phyloP scores from a whole-genome alignment of 1,284 basidiomycete genomes.

The Cutaneotrichosporon dermatis region DNA sequence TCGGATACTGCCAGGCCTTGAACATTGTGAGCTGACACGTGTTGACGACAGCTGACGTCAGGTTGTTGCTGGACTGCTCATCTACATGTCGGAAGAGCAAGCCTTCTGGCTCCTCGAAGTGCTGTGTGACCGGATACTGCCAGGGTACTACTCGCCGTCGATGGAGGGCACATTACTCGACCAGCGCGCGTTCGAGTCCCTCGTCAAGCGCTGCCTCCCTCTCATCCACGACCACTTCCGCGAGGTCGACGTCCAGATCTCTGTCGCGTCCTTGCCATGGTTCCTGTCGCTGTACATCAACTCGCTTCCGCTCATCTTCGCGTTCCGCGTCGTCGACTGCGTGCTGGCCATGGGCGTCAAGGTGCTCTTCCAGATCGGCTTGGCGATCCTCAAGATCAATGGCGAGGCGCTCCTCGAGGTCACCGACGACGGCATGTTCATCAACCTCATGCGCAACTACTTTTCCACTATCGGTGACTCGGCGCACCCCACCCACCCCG shows the following conservation, averaged over 20 bases:
- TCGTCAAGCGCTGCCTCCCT: constrained; percentile 85
- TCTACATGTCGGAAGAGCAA: constrained; percentile 99
- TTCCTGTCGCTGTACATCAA: constrained; percentile 95
- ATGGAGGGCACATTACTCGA: constrained; percentile 99
- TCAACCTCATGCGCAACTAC: constrained; percentile 91
- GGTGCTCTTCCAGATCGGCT: constrained; percentile 79
- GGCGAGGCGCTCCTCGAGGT: constrained; percentile 90
- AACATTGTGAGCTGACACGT: constrained; percentile 64
- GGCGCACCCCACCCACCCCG: constrained; percentile 82
- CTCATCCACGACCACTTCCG: constrained; percentile 93
- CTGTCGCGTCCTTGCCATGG: constrained; percentile 96
- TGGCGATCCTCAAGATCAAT: constrained; percentile 95
- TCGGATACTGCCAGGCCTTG: constrained; percentile 75
- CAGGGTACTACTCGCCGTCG: constrained; percentile 97
- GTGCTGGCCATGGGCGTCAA: constrained; percentile 99
- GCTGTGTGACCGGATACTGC: constrained; percentile 87
- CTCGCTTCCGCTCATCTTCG: constrained; percentile 98
- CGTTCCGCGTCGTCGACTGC: constrained; percentile 97
- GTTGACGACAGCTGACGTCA: not conserved
- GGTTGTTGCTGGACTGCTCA: constrained; percentile 40
- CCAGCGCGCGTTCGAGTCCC: constrained; percentile 93
- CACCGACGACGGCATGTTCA: constrained; percentile 95
- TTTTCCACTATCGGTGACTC: constrained; percentile 91
- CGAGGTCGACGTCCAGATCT: constrained; percentile 89
- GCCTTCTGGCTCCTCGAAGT: constrained; percentile 97